Conservation (phyloP, 179 eudicot genomes). For the Beta macrorhiza region DNA sequence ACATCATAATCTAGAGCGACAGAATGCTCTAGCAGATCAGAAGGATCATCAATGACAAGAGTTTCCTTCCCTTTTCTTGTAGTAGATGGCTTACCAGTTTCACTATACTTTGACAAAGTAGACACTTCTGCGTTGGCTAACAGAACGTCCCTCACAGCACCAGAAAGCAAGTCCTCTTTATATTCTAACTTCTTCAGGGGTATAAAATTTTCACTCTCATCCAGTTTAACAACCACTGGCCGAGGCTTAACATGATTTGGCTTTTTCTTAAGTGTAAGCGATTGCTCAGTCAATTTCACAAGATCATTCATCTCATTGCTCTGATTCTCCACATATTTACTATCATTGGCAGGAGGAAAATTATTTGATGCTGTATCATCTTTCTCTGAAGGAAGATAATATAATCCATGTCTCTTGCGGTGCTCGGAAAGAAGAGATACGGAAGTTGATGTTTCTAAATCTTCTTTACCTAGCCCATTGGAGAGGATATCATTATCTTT, state of each 20-base stretch:
- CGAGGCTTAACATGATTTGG: conserved; percentile 55
- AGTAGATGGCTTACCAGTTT: conserved; percentile 39
- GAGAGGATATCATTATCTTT: conserved; percentile 27
- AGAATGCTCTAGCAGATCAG: conserved; percentile 32
- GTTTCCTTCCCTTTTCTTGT: conserved; percentile 58
- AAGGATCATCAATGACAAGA: conserved; percentile 23
- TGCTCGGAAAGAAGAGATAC: conserved; percentile 76
- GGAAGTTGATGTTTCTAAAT: conserved; percentile 49
- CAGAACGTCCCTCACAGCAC: conserved; percentile 74
- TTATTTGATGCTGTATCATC: conserved; percentile 46
- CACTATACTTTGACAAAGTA: conserved; percentile 41
- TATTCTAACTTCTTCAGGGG: conserved; percentile 34
- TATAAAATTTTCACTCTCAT: conserved; percentile 51
- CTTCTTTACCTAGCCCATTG: conserved; percentile 42
- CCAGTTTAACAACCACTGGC: conserved; percentile 81
- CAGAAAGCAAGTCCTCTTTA: conserved; percentile 63
- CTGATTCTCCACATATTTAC: conserved; percentile 27
- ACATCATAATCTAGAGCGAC: conserved; percentile 28
- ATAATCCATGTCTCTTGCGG: conserved; percentile 74
- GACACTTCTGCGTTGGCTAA: conserved; percentile 44
- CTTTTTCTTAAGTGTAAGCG: conserved; percentile 69
- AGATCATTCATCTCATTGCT: conserved; percentile 59
- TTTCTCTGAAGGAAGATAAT: conserved; percentile 71
- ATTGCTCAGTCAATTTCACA: conserved; percentile 71
- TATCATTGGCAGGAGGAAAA: conserved; percentile 79